A percentile compares a stretch with the other conserved stretches of the same genome.
phyloP scores from a whole-genome alignment of 768 basidiomycete species.

The Tulasnella sp. region DNA sequence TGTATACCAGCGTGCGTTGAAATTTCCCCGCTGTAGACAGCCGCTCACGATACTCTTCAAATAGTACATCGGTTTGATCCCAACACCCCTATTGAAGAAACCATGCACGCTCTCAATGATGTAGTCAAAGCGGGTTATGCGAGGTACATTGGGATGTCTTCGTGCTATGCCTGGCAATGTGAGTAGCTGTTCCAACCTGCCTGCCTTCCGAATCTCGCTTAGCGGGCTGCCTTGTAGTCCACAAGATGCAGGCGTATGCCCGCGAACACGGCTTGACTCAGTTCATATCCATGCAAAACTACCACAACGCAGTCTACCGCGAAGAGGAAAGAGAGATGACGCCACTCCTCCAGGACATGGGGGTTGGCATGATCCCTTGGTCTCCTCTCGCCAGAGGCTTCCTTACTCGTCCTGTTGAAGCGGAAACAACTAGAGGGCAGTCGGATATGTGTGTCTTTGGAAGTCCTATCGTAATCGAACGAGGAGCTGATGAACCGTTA shows the following conservation, averaged over 20 bases:
- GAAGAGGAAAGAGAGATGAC: slow-evolving; percentile 37
- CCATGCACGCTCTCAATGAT: slow-evolving; percentile 29
- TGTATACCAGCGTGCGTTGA: slow-evolving; percentile 61
- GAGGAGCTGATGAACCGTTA: neutral
- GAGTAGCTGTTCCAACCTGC: neutral
- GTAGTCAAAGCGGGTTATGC: slow-evolving; percentile 30
- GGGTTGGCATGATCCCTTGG: slow-evolving; percentile 43
- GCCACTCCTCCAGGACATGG: slow-evolving; percentile 33
- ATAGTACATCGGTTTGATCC: slow-evolving; percentile 25
- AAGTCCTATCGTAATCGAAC: neutral
- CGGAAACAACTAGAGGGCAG: neutral
- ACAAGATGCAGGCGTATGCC: slow-evolving; percentile 29
- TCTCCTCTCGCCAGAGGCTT: slow-evolving; percentile 40
- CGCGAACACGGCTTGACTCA: slow-evolving; percentile 26
- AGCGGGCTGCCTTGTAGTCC: slow-evolving; percentile 4
- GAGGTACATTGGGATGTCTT: slow-evolving; percentile 25
- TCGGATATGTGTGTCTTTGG: neutral
- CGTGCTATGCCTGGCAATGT: slow-evolving; percentile 31
- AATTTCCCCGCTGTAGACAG: neutral
- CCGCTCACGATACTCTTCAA: neutral
- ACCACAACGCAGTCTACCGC: slow-evolving; percentile 36
- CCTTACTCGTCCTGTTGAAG: slow-evolving; percentile 37
- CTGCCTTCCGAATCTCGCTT: neutral
- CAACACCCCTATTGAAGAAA: slow-evolving; percentile 28
- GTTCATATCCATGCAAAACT: slow-evolving; percentile 37